Evolutionary conservation across 2,329 filamentous ascomycete genomes (phyloP), one percentile per base, ranked within the genome.

Genomic region (Alternaria rosae): DNA sequence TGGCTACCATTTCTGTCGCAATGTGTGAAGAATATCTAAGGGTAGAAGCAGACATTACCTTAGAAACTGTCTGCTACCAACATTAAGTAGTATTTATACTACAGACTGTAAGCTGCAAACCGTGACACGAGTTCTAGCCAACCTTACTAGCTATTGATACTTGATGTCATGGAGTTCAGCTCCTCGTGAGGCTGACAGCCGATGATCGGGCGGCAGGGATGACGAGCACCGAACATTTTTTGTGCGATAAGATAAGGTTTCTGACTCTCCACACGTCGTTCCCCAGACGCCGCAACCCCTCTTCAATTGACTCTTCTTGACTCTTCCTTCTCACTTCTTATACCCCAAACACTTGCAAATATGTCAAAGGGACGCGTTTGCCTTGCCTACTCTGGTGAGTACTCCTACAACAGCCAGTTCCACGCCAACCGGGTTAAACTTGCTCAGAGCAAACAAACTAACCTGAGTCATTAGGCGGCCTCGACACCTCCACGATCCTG

Each of bases 401-500:
- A 25, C 5, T 4, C 23, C 10, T 26, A 3, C 17, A 20, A 30
- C 20, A 21, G 17, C 1, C 4, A 9, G 2, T 21, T 4, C 3
- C 26, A 32, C n/a, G 45, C 13, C 17, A 8, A 20, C 7, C n/a
- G 9, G 23, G 43, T 35, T 25, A 4, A 28, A 4, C 20, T 32
- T 21, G 28, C n/a, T 30, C n/a, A 13, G 12, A 17, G 51, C 59
- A 52, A 35, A 61, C 59, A 51, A 28, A 66, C 71, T 77, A 55
- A 76, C 68, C 48, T 68, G 66, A 72, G 60, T 72, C 67, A 72
- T 59, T 57, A 78, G 78, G 86, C 76, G 86, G 86, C 73, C 83
- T 88, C 65, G 86, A 88, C 74, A 88, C 86, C 70, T 86, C 83
- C 74, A 86, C 84, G 64, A 78, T 78, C 54, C 63, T 78, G 59